These are phyloP conservation scores for Trichosanthes truncata DNA, from an alignment of 306 rosid genomes.

Conservation along the genomic window DNA sequence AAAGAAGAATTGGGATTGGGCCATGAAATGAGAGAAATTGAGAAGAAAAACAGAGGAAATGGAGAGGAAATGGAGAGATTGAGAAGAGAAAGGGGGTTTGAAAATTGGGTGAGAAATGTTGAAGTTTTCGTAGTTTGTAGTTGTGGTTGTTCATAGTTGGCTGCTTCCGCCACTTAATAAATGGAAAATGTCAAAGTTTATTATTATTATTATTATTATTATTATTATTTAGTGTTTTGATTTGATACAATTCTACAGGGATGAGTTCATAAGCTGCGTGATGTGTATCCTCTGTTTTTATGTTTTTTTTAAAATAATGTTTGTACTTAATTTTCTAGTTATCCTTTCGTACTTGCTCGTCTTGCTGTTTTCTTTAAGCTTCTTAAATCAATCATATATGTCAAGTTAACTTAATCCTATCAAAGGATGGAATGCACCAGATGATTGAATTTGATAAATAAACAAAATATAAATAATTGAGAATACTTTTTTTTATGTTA, in stretches of 20 bases:
- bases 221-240: neutral
- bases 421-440: neutral
- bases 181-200: slow-evolving; percentile 9
- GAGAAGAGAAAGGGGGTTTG: slow-evolving; percentile 8
- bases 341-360: neutral
- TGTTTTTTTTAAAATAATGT: neutral
- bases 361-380: no score
- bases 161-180: slow-evolving; percentile 18
- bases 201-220: no score
- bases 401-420: neutral
- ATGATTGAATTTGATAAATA: neutral
- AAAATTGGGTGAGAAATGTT: slow-evolving; percentile 37
- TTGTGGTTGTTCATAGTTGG: slow-evolving; percentile 45
- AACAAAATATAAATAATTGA: no score
- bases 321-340: neutral
- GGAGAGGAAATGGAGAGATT: slow-evolving; percentile 4
- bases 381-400: neutral
- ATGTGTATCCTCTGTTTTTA: neutral
- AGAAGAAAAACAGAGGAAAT: slow-evolving; percentile 11
- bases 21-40: slow-evolving; percentile 3
- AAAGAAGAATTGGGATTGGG: neutral
- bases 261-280: neutral
- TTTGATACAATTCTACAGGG: neutral
- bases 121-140: slow-evolving; percentile 19
- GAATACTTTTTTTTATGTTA: no score